Base-by-base conservation (phyloP, 768 basidiomycete genomes). In the Gloeostereum incarnatum region DNA sequence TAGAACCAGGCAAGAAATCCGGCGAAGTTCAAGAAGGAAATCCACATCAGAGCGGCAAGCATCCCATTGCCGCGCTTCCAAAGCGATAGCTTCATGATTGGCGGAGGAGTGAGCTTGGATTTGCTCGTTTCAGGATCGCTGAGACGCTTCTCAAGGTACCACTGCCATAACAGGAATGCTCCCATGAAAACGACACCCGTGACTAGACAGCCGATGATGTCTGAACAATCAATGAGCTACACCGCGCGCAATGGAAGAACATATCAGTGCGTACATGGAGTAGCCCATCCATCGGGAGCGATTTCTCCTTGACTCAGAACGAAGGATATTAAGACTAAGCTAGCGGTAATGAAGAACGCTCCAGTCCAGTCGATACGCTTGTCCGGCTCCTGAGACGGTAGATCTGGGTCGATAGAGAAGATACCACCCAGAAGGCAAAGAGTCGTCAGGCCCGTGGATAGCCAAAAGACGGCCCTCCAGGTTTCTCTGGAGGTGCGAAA, bases 281-380 rank as follows among this genome's bases (percentile, higher is more conserved):
- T 79, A 8, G 53, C 59, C 83, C 83, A 89, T 6, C 73, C 70
- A 3, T 73, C 32, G 0, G 70, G 63, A 3, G 75, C 80, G 13
- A 66, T 58, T 14, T 66, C 66, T 5, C 76, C 84, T 45, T 84
- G 74, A 32, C 78, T 75, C 2, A 92, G 68, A 0, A 79, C 77
- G 47, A 88, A 90, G 6, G 81, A 66, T 43, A 91, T 34, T 4
- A 34, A 20, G 7, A 34, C 33, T 11, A 34, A 19, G 14, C 33
- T 20, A 34, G 7, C 33, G 21, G 33, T 34, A 20, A 34, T 20
- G 8, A 34, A 20, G 11, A 68, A 54, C 0, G 80, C 81, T 2
- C 89, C 89, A 14, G 84, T 55, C 84, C 85, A 89, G 42, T 92
- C 89, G 0, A 90, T 66, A 0, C 77, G 63, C 17, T 61, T 54